Base-by-base conservation (phyloP, 2,329 filamentous ascomycete genomes). In the Septoria linicola region DNA sequence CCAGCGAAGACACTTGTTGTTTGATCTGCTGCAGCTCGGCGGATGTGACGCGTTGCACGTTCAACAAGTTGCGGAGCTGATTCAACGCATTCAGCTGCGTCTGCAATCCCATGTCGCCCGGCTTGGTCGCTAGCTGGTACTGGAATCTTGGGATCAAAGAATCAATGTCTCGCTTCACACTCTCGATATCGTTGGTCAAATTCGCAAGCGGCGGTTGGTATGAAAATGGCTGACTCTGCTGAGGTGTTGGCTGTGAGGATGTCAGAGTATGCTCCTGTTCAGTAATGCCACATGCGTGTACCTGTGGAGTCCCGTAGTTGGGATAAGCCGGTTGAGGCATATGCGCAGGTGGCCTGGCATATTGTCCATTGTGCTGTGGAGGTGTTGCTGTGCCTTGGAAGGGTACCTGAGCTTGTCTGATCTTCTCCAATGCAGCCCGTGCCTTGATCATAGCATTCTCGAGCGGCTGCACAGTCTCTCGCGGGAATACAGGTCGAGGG, bases 361-460 rank as follows among this genome's bases (percentile, higher is more conserved):
- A 73, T 37, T 73, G 72, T 41, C 72, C 65, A 51, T 71, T 70
- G 52, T 64, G 65, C 55, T 76, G 75, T 20, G 88, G 87, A 3
- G 88, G 88, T 23, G 88, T 92, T 8, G 87, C 82, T 1, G 85
- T 91, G 57, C 87, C 81, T 49, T 84, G 80, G 72, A 85, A 88
- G 20, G 81, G 81, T 36, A 78, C 76, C 30, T 61, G 63, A 13
- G 55, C 54, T 30, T 80, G 77, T 58, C 77, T 73, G 59, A 83
- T 80, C 56, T 82, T 76, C 57, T 85, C 82, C 27, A 80, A 80
- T 19, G 79, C 76, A 37, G 80, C 81, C 55, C 80, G 78, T 45
- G 88, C 89, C 70, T 93, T 96, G 70, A 93, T 89, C 53, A 99
- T 77, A 43, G 92, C 91, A 70, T 89, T 95, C 70, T 99, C 93